These are phyloP conservation scores for Phallus indusiatus DNA, from an alignment of 768 basidiomycete genomes.

Conservation along the genomic window DNA sequence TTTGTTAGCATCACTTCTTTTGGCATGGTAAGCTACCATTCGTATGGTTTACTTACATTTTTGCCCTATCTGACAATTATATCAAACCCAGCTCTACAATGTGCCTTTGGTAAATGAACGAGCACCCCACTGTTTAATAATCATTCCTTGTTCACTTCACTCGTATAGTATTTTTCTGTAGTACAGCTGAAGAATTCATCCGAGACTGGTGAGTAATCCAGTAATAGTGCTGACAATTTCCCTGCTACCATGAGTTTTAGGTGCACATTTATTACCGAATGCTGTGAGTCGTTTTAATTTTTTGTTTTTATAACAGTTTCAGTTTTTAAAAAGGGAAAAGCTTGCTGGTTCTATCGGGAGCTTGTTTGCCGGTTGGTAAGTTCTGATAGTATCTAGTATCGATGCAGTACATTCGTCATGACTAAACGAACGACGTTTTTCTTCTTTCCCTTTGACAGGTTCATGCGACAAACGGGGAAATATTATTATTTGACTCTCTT, in stretches of 20 bases:
- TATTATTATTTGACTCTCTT: conserved; percentile 66
- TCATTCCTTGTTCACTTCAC: conserved; percentile 6
- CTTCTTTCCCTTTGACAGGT: conserved; percentile 33
- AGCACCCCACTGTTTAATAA: neutral
- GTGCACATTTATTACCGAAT: conserved; percentile 83
- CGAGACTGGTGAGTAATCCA: conserved; percentile 47
- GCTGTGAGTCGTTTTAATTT: conserved; percentile 42
- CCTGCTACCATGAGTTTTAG: conserved; percentile 25
- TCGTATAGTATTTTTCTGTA: conserved; percentile 68
- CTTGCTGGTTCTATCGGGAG: conserved; percentile 77
- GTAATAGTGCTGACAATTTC: no score
- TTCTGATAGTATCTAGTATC: conserved; percentile 10
- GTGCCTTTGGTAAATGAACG: conserved; percentile 57
- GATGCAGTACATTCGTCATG: conserved; percentile 4
- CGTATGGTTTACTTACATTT: conserved; percentile 13
- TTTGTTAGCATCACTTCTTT: conserved; percentile 70
- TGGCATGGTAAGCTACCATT: conserved; percentile 48
- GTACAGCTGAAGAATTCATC: conserved; percentile 63
- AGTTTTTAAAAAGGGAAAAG: conserved; percentile 27
- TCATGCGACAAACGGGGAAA: conserved; percentile 81
- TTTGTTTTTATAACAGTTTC: conserved; percentile 13
- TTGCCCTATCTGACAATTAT: conserved; percentile 13
- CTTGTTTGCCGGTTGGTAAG: conserved; percentile 78
- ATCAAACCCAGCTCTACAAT: conserved; percentile 58
- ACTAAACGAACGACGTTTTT: conserved; percentile 6